Percentiles rank a stretch among this genome's conserved stretches.
These are phyloP conservation scores for Suhomyces chickasaworum DNA, from an alignment of 1,139 yeast species.

Conservation along the genomic window DNA sequence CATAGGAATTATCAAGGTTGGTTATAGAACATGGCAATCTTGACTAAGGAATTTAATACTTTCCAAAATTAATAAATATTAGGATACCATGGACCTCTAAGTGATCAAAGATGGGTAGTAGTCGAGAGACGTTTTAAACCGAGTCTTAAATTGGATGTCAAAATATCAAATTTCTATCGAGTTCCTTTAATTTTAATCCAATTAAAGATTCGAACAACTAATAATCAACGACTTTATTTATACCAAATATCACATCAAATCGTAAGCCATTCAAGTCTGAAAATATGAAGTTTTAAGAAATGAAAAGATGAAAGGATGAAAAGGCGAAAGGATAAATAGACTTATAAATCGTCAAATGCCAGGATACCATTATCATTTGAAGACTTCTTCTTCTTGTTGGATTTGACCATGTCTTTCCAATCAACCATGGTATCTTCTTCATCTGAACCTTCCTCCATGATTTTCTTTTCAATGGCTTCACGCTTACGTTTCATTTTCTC, in stretches of 20 bases:
- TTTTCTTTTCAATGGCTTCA: constrained; percentile 61
- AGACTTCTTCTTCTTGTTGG: constrained; percentile 56
- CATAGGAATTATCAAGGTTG: not conserved
- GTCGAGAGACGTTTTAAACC: too few species aligned
- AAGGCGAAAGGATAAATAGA: too few species aligned
- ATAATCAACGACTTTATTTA: too few species aligned
- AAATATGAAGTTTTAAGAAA: too few species aligned
- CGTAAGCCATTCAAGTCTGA: too few species aligned
- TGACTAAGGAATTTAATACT: not conserved
- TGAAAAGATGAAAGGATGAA: too few species aligned
- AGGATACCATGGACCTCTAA: not conserved
- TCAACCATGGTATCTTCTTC: constrained; percentile 60
- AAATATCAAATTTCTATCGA: too few species aligned
- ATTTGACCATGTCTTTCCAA: constrained; percentile 84
- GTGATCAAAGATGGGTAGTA: too few species aligned
- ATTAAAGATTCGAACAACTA: too few species aligned
- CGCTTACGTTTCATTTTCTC: constrained; percentile 64
- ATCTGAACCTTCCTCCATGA: constrained; percentile 50
- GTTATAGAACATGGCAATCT: not conserved
- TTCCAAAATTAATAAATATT: not conserved
- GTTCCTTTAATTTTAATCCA: too few species aligned
- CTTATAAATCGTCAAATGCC: constrained; percentile 69
- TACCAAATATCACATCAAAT: too few species aligned
- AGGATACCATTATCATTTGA: constrained; percentile 39
- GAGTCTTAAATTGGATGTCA: too few species aligned